These are phyloP conservation scores for Boletus barrowsii DNA, from an alignment of 768 basidiomycete genomes.

Conservation along the genomic window DNA sequence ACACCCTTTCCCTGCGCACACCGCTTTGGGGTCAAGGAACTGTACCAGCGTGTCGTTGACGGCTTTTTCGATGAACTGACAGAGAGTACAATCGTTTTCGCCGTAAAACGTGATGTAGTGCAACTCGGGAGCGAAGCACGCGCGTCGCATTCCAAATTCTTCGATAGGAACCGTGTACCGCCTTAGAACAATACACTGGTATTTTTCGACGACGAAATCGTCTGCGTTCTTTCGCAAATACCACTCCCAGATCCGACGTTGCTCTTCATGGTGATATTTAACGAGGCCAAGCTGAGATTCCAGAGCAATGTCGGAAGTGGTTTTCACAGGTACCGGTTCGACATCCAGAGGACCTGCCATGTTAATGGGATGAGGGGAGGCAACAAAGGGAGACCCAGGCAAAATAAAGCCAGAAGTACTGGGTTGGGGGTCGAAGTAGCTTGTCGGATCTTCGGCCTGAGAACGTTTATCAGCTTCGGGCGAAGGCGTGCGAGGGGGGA, in stretches of 20 bases:
- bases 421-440: conserved; percentile 44
- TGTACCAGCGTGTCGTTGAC: conserved; percentile 66
- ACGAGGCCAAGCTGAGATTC: conserved; percentile 70
- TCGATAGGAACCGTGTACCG: conserved; percentile 76
- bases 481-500: conserved; percentile 42
- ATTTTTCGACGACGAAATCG: conserved; percentile 88
- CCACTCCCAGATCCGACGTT: conserved; percentile 93
- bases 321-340: conserved; percentile 49
- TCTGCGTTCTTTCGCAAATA: conserved; percentile 83
- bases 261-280: conserved; percentile 82
- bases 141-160: conserved; percentile 62
- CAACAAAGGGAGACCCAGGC: conserved; percentile 30
- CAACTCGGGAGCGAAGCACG: conserved; percentile 74
- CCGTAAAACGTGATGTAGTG: conserved; percentile 86
- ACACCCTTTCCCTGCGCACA: conserved; percentile 83
- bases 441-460: conserved; percentile 31
- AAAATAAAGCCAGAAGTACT: conserved; percentile 27
- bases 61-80: conserved; percentile 86
- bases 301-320: conserved; percentile 63
- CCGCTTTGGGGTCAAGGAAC: conserved; percentile 68
- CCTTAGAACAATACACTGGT: conserved; percentile 82
- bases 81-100: conserved; percentile 88
- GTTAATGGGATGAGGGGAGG: conserved; percentile 30
- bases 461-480: conserved; percentile 26
- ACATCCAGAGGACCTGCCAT: conserved; percentile 33